Base-by-base conservation (phyloP, 331 rosid genomes). In the Dryas integrifolia region DNA sequence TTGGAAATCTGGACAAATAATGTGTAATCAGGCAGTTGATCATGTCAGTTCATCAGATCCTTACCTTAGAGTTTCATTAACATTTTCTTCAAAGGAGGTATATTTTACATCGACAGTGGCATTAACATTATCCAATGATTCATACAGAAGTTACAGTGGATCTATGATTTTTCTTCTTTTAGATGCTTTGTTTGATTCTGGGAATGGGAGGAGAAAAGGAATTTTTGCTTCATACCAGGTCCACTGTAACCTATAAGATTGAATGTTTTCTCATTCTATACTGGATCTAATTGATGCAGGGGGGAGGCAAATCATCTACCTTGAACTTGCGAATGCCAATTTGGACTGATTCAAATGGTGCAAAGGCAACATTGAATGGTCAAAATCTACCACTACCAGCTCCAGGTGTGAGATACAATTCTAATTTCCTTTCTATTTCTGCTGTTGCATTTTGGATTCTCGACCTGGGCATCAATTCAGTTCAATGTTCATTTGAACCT, bases 301-400 rank as follows among this genome's bases (percentile, higher is more conserved):
- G 71, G 21, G 46, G 58, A 5, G 77, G 72, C 24, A 67, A 44
- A 58, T 72, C 65, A 13, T 89, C 96, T 30, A 79, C 81, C 45
- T 75, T 92, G 76, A 90, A 91, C 64, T 65, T 94, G 41, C 90
- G 98, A 41, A 12, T 91, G 6, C 98, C 98, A 9, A 79, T 86
- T 48, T 94, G 98, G 98, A 89, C 96, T 6, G 40, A 13, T 46
- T 9, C 50, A 5, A 55, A 64, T 65, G 88, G 82, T 58, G 89
- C 92, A 14, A 81, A 78, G 63, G 89, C 68, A 38, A 51, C 62
- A 62, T 60, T 91, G 60, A 94, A 91, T 80, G 73, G 64, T 55
- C 67, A 77, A 58, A 53, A 70, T 68, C 58, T 88, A 56, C 12
- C 85, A 67, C 44, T 81, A n/a, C 75, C 95, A 58, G 35, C 78